These are phyloP conservation scores for Epichloe sibirici DNA, from an alignment of 2,329 filamentous ascomycete genomes.

Conservation along the genomic window DNA sequence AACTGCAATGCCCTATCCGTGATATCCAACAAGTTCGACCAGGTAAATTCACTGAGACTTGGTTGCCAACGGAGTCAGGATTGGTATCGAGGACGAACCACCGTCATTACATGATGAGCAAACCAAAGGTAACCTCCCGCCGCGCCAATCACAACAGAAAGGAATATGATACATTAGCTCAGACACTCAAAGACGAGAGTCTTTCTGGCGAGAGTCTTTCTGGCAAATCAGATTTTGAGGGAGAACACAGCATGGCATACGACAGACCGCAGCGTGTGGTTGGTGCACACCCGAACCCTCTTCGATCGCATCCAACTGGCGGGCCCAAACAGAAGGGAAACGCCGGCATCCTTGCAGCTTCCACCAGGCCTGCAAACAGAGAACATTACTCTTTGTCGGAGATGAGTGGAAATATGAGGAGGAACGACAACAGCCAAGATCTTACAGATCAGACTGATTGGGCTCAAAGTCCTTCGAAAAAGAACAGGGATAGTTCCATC, in stretches of 20 bases:
- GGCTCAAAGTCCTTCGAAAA: not conserved
- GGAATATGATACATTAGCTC: constrained; percentile 34
- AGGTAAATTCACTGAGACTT: constrained; percentile 40
- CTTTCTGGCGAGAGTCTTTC: constrained; percentile 23
- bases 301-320: constrained; percentile 35
- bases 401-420: constrained; percentile 31
- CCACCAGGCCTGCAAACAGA: not conserved
- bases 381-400: constrained; percentile 26
- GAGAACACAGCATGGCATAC: constrained; percentile 21
- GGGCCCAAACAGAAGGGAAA: not conserved
- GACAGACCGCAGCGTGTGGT: constrained; percentile 10
- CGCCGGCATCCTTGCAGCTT: not conserved
- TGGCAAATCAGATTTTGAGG: constrained; percentile 28
- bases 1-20: constrained; percentile 12
- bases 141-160: constrained; percentile 24
- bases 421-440: constrained; percentile 31
- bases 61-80: constrained; percentile 38
- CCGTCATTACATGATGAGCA: constrained; percentile 22
- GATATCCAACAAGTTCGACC: constrained; percentile 22
- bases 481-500: constrained; percentile 32
- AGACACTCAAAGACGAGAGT: constrained; percentile 30
- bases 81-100: constrained; percentile 42
- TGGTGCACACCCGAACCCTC: constrained; percentile 36
- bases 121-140: not conserved
- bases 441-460: constrained; percentile 15